Evolutionary conservation across 1,284 basidiomycete species (phyloP).

Genomic region (Apiotrichum montevideense): DNA sequence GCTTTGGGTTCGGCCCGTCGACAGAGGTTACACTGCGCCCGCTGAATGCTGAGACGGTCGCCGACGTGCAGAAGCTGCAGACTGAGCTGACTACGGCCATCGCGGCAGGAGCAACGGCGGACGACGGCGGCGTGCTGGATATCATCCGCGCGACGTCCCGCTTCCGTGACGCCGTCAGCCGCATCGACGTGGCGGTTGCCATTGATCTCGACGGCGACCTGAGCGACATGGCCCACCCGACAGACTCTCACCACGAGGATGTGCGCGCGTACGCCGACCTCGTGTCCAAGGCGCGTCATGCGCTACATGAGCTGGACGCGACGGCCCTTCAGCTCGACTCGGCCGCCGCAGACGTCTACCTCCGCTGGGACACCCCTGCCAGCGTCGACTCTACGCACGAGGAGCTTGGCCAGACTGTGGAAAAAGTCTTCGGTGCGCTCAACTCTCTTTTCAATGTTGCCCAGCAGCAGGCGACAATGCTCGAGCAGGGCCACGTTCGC

Average conservation of each 20-base stretch:
- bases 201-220: conserved; percentile 44
- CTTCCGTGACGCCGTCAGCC: conserved; percentile 18
- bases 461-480: conserved; percentile 25
- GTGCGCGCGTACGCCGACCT: conserved; percentile 31
- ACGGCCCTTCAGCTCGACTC: conserved; percentile 16
- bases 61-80: conserved; percentile 23
- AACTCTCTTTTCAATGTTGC: conserved; percentile 28
- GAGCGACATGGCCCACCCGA: background rate
- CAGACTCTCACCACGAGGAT: conserved; percentile 18
- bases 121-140: conserved; percentile 13
- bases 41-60: conserved; percentile 23
- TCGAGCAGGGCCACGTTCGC: conserved; percentile 25
- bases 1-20: conserved; percentile 32
- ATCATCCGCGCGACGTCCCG: conserved; percentile 20
- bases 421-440: conserved; percentile 21
- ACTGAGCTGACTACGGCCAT: conserved; percentile 24
- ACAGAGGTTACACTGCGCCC: conserved; percentile 8
- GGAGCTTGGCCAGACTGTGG: conserved; percentile 13
- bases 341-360: conserved; percentile 12
- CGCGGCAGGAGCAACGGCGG: background rate
- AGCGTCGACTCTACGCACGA: conserved; percentile 2
- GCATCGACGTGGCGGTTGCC: conserved; percentile 40
- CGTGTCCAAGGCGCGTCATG: conserved; percentile 31
- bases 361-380: conserved; percentile 4
- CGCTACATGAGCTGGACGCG: conserved; percentile 33